Conservation (phyloP, 345 rosid genomes). For the Populus euphratica region DNA sequence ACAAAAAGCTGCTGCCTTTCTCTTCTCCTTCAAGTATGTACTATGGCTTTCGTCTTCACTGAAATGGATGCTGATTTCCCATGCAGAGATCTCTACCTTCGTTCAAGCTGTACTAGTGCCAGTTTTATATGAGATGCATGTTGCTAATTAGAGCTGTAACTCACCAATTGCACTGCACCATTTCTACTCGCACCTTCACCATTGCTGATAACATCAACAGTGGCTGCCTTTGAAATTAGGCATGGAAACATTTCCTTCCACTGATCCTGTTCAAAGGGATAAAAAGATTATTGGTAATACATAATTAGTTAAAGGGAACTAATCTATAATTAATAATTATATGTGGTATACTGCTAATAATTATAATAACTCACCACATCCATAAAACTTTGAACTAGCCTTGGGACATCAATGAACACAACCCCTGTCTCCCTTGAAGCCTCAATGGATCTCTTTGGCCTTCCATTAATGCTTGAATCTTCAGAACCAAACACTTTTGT, state of each 20-base stretch:
- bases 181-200: slow-evolving; percentile 76
- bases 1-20: too few species aligned
- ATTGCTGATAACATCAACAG: slow-evolving; percentile 65
- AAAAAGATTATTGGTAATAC: background rate
- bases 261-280: slow-evolving; percentile 47
- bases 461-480: slow-evolving; percentile 28
- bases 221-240: slow-evolving; percentile 81
- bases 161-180: slow-evolving; percentile 84
- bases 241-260: slow-evolving; percentile 99
- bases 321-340: background rate
- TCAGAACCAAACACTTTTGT: slow-evolving; percentile 63
- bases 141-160: slow-evolving; percentile 8
- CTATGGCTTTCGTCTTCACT: background rate
- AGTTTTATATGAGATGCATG: background rate
- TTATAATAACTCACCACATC: slow-evolving; percentile 56
- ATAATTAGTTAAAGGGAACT: background rate
- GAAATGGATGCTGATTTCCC: slow-evolving; percentile 1
- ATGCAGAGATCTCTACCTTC: background rate
- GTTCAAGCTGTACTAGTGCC: background rate
- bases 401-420: slow-evolving; percentile 77
- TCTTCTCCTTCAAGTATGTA: too few species aligned
- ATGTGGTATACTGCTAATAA: background rate
- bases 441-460: slow-evolving; percentile 64
- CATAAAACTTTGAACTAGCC: slow-evolving; percentile 75
- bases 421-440: slow-evolving; percentile 82